Base-by-base conservation (phyloP, 768 basidiomycete species). In the Mycena amicta region DNA sequence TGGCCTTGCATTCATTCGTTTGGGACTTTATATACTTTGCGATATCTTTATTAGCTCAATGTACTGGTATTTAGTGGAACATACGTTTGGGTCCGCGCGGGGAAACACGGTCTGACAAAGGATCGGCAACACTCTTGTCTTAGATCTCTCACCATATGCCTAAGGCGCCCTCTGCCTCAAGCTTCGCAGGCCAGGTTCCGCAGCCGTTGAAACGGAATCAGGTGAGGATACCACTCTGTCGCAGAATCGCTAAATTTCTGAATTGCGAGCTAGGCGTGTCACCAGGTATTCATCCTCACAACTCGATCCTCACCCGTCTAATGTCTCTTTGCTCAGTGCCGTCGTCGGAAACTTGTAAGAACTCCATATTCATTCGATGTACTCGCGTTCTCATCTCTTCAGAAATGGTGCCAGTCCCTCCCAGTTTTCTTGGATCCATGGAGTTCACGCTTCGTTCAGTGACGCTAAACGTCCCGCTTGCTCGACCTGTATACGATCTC, bases 401-500 rank as follows among this genome's bases (percentile, higher is more conserved):
- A 86, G 86, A 87, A 88, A 85, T 88, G 86, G 86, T 87, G 74
- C 56, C 54, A 22, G 43, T 29, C 40, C 55, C 22, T 29, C n/a
- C 50, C 5, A 25, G 41, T 31, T 5, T 52, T 5, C 50, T 30
- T 16, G 4, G 5, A 52, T 25, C 20, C 8, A 8, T n/a, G n/a
- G 49, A 22, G 28, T 29, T 33, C 5, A 53, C 51, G 15, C 45
- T 33, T 28, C 1, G 25, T 53, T 56, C 59, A 91, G 89, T 68
- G 90, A 92, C 65, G 88, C 89, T 5, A 85, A 87, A 67, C 75
- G 86, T 40, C 90, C 90, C 2, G 55, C 58, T 4, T 91, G 90
- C 67, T 86, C 89, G 26, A 91, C 90, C 2, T 91, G 90, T 67
- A 76, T 86, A 57, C 83, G 89, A 29, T 90, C 89, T 22, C 88